These are phyloP conservation scores for Elasticomyces elasticus DNA, from an alignment of 495 filamentous ascomycete species.

Conservation along the genomic window DNA sequence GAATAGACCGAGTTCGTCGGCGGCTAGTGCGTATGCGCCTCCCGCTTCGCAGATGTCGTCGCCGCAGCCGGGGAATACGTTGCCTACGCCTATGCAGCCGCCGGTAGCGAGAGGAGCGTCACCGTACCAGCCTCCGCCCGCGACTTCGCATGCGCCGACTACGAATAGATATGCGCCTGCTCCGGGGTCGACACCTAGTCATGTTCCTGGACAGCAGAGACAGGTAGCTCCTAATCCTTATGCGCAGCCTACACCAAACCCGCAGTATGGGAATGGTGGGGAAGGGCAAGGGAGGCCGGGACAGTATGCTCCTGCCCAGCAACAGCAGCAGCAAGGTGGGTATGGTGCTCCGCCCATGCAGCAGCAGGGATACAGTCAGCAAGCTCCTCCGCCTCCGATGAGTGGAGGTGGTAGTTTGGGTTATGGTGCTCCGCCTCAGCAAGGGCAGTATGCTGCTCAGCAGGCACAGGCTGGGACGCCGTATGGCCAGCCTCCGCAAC, in stretches of 20 bases:
- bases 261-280: too few relatives aligned
- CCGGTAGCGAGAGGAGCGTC: constrained; percentile 67
- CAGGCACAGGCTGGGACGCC: constrained; percentile 17
- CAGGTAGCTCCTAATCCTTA: constrained; percentile 32
- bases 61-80: constrained; percentile 39
- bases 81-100: constrained; percentile 35
- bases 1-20: constrained; percentile 46
- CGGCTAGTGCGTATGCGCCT: constrained; percentile 68
- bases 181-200: constrained; percentile 37
- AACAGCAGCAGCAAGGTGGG: too few relatives aligned
- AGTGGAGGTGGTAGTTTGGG: too few relatives aligned
- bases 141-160: constrained; percentile 49
- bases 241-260: too few relatives aligned
- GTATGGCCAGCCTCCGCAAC: constrained; percentile 14
- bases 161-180: constrained; percentile 80
- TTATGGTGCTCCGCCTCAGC: too few relatives aligned
- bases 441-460: too few relatives aligned
- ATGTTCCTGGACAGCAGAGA: constrained; percentile 22
- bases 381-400: too few relatives aligned
- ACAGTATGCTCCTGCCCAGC: too few relatives aligned
- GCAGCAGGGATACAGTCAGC: too few relatives aligned
- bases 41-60: constrained; percentile 41
- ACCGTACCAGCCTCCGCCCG: constrained; percentile 78
- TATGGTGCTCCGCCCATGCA: too few relatives aligned
- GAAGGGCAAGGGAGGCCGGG: too few relatives aligned